A percentile compares a stretch with the other conserved stretches of the same genome.
These are phyloP conservation scores for Pichia cephalocereana DNA, from an alignment of 805 yeast genomes.

Conservation along the genomic window DNA sequence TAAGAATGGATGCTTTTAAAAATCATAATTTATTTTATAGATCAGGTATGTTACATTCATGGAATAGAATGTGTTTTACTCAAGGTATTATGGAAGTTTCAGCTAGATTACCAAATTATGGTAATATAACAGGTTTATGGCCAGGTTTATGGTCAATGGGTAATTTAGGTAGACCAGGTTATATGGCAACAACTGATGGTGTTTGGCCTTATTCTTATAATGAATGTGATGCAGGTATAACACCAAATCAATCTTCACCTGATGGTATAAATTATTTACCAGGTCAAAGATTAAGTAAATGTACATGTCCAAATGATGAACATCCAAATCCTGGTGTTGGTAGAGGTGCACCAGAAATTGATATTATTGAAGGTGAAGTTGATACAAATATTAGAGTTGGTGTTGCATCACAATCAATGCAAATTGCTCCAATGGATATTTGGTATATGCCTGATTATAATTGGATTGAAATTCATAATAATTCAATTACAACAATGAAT, in stretches of 20 bases:
- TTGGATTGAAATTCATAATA: conserved; percentile 64
- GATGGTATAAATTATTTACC: conserved; percentile 85
- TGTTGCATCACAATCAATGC: conserved; percentile 85
- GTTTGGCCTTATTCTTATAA: conserved; percentile 92
- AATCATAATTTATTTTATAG: conserved; percentile 76
- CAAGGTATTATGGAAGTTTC: conserved; percentile 75
- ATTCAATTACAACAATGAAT: conserved; percentile 68
- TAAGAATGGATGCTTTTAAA: conserved; percentile 72
- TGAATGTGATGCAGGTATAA: conserved; percentile 86
- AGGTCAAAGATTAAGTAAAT: conserved; percentile 68
- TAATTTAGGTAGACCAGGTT: conserved; percentile 88
- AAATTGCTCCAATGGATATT: conserved; percentile 87
- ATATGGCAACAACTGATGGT: conserved; percentile 78
- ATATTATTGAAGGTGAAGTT: conserved; percentile 78
- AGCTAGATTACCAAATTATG: conserved; percentile 71
- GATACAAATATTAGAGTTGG: conserved; percentile 45
- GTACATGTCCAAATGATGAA: conserved; percentile 75
- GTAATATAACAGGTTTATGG: conserved; percentile 79
- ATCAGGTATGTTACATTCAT: conserved; percentile 85
- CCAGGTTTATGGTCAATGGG: conserved; percentile 97
- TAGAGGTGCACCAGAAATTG: conserved; percentile 95
- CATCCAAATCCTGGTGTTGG: conserved; percentile 87
- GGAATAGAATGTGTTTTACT: conserved; percentile 88
- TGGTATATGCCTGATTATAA: conserved; percentile 92
- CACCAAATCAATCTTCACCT: conserved; percentile 83